A percentile compares a stretch with the other conserved stretches of the same genome.
These are phyloP conservation scores for Leishmania mexicana DNA, from an alignment of 208 protist species.

Conservation along the genomic window DNA sequence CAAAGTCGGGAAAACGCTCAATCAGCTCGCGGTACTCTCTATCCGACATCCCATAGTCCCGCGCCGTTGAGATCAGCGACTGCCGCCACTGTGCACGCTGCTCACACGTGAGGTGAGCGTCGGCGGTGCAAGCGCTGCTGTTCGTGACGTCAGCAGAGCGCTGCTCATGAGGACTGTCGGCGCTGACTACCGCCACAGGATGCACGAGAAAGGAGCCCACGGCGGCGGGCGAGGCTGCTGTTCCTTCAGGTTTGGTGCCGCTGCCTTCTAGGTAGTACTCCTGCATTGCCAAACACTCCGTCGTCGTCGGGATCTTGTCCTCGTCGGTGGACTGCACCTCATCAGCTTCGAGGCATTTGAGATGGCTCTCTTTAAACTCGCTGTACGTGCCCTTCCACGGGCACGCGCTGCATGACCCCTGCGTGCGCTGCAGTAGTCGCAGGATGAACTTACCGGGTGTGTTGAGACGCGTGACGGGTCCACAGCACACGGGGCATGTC, in stretches of 20 bases:
- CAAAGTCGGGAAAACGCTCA: conserved; percentile 48
- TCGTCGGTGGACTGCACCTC: conserved; percentile 5
- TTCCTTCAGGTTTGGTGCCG: neutral
- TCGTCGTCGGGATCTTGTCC: neutral
- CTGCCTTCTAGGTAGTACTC: conserved; percentile 52
- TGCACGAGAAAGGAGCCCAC: neutral
- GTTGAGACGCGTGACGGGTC: conserved; percentile 21
- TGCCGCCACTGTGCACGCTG: conserved; percentile 30
- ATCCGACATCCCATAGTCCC: conserved; percentile 46
- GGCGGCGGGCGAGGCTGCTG: neutral
- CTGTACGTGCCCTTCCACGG: conserved; percentile 59
- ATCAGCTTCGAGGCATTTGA: conserved; percentile 28
- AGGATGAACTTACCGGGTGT: conserved; percentile 48
- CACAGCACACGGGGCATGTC: conserved; percentile 56
- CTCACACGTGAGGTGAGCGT: conserved; percentile 8
- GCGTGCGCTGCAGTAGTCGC: conserved; percentile 42
- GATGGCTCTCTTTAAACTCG: conserved; percentile 53
- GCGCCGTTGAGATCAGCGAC: conserved; percentile 14
- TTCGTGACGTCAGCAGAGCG: conserved; percentile 10
- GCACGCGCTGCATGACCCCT: conserved; percentile 55
- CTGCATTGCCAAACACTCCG: conserved; percentile 27
- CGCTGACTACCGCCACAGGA: neutral
- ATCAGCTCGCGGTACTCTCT: conserved; percentile 45
- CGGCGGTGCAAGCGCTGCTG: neutral
- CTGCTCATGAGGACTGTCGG: neutral